A percentile compares a stretch with the other conserved stretches of the same genome.
Conservation (phyloP, 192 early-diverging fungal species). For the Coemansia sp. region DNA sequence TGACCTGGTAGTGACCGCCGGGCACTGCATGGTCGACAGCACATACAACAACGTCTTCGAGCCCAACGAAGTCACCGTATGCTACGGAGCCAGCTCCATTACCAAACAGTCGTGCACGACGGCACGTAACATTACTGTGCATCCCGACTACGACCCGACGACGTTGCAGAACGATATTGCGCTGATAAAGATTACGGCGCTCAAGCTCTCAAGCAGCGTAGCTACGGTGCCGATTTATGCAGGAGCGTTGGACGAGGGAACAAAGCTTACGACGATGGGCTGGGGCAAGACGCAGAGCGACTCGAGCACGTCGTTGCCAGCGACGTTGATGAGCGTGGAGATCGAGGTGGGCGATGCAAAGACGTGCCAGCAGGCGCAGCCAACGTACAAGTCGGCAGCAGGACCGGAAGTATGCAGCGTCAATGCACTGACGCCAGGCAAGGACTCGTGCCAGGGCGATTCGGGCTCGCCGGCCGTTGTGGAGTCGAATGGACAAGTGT, state of each 20-base stretch:
- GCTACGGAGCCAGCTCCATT: slow-evolving; percentile 34
- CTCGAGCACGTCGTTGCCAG: slow-evolving; percentile 13
- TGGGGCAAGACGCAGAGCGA: slow-evolving; percentile 45
- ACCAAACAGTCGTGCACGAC: slow-evolving; percentile 17
- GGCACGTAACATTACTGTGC: slow-evolving; percentile 26
- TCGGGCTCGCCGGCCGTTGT: slow-evolving; percentile 41
- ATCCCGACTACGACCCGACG: slow-evolving; percentile 27
- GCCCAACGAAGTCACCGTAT: slow-evolving; percentile 26
- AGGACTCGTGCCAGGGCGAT: slow-evolving; percentile 54
- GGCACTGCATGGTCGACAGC: slow-evolving; percentile 40
- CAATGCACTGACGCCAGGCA: slow-evolving; percentile 45
- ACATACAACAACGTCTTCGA: slow-evolving; percentile 17
- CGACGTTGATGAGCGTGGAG: slow-evolving; percentile 24
- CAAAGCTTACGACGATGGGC: slow-evolving; percentile 41
- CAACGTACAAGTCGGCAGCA: slow-evolving; percentile 23
- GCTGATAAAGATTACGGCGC: slow-evolving; percentile 26
- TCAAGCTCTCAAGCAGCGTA: not conserved
- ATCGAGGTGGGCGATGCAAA: slow-evolving; percentile 26
- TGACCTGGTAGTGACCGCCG: slow-evolving; percentile 42
- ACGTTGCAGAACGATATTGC: slow-evolving; percentile 46
- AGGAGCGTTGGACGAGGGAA: slow-evolving; percentile 22
- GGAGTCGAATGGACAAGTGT: slow-evolving; percentile 5
- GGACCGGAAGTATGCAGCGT: slow-evolving; percentile 41
- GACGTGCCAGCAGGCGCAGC: slow-evolving; percentile 18
- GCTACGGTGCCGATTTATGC: slow-evolving; percentile 18